A percentile compares a stretch with the other conserved stretches of the same genome.
These are phyloP conservation scores for Penstemon barbatus DNA, from an alignment of 257 asterid species.

Conservation along the genomic window DNA sequence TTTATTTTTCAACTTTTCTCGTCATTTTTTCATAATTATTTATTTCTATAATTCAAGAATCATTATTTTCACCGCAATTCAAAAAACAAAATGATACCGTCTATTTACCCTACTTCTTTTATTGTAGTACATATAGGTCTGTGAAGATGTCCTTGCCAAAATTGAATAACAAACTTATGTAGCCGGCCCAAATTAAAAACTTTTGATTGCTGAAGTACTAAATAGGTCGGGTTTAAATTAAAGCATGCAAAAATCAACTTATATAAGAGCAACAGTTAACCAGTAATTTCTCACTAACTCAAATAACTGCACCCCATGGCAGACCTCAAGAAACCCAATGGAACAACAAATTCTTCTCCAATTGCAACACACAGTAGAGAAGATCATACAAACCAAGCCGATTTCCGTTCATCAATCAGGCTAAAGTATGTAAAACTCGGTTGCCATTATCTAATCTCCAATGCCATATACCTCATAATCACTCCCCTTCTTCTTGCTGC, in stretches of 20 bases:
- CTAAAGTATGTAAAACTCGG: slow-evolving; percentile 47
- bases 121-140: too few species aligned
- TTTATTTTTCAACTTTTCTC: too few species aligned
- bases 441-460: slow-evolving; percentile 36
- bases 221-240: too few species aligned
- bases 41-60: too few species aligned
- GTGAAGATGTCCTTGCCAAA: too few species aligned
- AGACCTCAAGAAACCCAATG: not conserved
- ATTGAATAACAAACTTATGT: too few species aligned
- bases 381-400: not conserved
- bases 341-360: slow-evolving; percentile 5
- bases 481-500: slow-evolving; percentile 31
- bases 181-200: too few species aligned
- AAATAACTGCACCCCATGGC: slow-evolving; percentile 1
- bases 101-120: too few species aligned
- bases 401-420: slow-evolving; percentile 33
- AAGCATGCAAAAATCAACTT: not conserved
- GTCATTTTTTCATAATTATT: too few species aligned
- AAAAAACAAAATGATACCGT: too few species aligned
- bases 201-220: too few species aligned
- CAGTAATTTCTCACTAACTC: not conserved
- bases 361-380: not conserved
- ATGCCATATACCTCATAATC: slow-evolving; percentile 38
- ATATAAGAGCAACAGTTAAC: not conserved
- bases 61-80: too few species aligned